phyloP scores from a whole-genome alignment of 2,329 filamentous ascomycete species.

The Penicillium occitanis region DNA sequence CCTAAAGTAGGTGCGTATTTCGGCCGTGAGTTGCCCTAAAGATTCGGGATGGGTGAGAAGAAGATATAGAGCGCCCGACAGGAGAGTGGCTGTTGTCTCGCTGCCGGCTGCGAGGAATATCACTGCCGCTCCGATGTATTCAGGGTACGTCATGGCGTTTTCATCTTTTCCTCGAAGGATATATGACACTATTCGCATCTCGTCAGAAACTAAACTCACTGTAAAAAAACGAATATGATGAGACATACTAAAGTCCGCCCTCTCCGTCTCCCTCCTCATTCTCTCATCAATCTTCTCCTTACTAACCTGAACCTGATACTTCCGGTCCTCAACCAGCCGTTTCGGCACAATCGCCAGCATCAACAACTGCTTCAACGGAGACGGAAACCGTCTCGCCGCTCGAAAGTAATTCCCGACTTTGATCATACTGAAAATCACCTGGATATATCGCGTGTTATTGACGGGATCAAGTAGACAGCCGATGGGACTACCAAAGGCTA shows the following conservation, averaged over 20 bases:
- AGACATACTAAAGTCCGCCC: not conserved
- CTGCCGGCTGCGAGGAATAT: not conserved
- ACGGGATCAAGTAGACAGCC: not conserved
- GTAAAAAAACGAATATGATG: not conserved
- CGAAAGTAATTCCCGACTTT: not conserved
- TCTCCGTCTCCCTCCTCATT: not conserved
- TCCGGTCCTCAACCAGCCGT: not conserved
- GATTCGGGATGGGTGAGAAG: not conserved
- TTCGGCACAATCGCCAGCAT: not conserved
- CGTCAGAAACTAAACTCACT: not conserved
- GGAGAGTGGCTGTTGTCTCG: not conserved
- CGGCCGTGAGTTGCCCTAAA: not conserved
- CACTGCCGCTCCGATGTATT: not conserved
- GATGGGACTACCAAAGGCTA: conserved; percentile 44
- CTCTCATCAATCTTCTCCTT: not conserved
- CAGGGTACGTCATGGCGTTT: not conserved
- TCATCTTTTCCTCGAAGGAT: not conserved
- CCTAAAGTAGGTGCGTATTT: not conserved
- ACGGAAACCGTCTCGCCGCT: not conserved
- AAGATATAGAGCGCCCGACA: not conserved
- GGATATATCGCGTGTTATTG: not conserved
- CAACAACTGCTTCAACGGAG: not conserved
- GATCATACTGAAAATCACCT: conserved; percentile 3
- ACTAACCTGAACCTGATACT: not conserved
- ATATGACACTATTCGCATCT: not conserved